Evolutionary conservation across 2,329 filamentous ascomycete genomes (phyloP).

Genomic region (Pseudogymnoascus sp.): DNA sequence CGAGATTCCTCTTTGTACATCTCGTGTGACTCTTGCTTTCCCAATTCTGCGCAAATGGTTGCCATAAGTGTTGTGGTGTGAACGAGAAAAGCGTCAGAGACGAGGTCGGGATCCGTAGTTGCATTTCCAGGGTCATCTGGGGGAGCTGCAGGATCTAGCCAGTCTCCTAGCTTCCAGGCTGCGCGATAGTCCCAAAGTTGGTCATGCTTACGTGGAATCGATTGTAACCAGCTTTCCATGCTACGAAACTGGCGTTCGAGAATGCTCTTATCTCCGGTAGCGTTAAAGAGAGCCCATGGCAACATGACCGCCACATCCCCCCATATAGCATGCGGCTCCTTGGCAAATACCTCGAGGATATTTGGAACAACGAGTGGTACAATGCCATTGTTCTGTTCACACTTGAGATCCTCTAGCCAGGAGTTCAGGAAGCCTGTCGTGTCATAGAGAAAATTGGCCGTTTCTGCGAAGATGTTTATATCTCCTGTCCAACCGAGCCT

Average conservation of each 20-base stretch:
- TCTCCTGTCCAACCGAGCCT: slow-evolving; percentile 48
- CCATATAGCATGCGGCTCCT: slow-evolving; percentile 16
- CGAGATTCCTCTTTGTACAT: background rate
- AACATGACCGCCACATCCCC: slow-evolving; percentile 17
- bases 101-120: slow-evolving; percentile 16
- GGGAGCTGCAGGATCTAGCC: slow-evolving; percentile 18
- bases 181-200: slow-evolving; percentile 13
- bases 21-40: slow-evolving; percentile 6
- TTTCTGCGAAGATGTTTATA: slow-evolving; percentile 36
- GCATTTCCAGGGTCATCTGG: slow-evolving; percentile 13
- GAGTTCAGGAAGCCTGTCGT: slow-evolving; percentile 41
- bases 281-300: slow-evolving; percentile 18
- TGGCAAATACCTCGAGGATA: background rate
- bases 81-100: slow-evolving; percentile 18
- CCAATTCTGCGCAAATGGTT: slow-evolving; percentile 13
- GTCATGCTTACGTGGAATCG: slow-evolving; percentile 7
- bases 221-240: slow-evolving; percentile 15
- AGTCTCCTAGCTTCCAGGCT: slow-evolving; percentile 13
- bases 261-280: slow-evolving; percentile 14
- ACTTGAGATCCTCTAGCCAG: slow-evolving; percentile 43
- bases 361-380: slow-evolving; percentile 27
- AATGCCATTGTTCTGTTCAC: slow-evolving; percentile 28
- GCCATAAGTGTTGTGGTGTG: slow-evolving; percentile 15
- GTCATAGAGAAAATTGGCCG: slow-evolving; percentile 46
- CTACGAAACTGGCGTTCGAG: slow-evolving; percentile 12